These are phyloP conservation scores for Sanghuangporus weigelae DNA, from an alignment of 1,284 basidiomycete genomes.

Conservation along the genomic window DNA sequence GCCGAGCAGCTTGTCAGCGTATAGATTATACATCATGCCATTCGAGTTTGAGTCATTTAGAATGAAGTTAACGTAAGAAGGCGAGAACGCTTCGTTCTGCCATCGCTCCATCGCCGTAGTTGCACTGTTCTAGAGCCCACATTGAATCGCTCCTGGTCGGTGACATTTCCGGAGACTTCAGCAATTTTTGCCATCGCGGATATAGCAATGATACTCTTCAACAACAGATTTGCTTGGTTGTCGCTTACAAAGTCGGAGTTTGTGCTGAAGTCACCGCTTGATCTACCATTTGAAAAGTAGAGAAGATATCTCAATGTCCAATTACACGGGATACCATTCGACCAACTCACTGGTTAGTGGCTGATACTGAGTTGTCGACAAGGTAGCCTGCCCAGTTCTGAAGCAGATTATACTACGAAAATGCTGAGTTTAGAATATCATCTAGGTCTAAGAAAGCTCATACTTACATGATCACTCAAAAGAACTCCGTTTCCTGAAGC, in stretches of 20 bases:
- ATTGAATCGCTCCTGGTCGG: conserved; percentile 25
- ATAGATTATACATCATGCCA: conserved; percentile 44
- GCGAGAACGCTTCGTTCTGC: neutral
- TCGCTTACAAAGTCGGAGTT: neutral
- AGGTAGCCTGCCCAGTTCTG: conserved; percentile 32
- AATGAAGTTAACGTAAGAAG: conserved; percentile 24
- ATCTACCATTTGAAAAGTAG: neutral
- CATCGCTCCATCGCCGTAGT: conserved; percentile 10
- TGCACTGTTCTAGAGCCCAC: conserved; percentile 20
- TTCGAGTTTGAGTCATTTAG: conserved; percentile 23
- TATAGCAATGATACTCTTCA: conserved; percentile 40
- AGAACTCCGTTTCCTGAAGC: conserved; percentile 21
- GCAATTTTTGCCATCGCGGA: conserved; percentile 37
- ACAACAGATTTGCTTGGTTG: conserved; percentile 31
- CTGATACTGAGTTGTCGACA: neutral
- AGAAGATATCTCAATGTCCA: neutral
- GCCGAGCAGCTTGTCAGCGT: conserved; percentile 34
- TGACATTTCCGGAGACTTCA: conserved; percentile 22
- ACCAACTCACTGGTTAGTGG: neutral
- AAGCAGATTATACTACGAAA: conserved; percentile 35
- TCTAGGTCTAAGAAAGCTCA: neutral
- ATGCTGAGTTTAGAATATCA: neutral
- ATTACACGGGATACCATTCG: neutral
- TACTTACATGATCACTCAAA: conserved; percentile 8
- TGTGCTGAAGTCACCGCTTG: neutral